A percentile compares a stretch with the other conserved stretches of the same genome.
phyloP scores from a whole-genome alignment of 73 alveolate genomes.

The Uronychia setigera region DNA sequence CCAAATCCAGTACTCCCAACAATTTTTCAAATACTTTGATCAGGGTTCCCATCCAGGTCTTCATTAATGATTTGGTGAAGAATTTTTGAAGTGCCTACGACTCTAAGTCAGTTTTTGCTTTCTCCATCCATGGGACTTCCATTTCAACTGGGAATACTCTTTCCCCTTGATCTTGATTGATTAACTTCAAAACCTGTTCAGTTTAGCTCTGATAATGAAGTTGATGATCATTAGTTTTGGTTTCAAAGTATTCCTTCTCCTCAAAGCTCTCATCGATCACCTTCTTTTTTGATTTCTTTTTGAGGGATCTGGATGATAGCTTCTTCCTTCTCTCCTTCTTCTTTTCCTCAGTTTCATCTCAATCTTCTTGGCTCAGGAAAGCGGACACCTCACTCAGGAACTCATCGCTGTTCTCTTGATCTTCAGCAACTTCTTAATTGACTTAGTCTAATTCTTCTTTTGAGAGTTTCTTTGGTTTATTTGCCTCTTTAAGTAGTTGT shows the following conservation, averaged over 20 bases:
- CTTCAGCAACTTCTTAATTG: neutral
- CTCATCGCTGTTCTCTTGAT: neutral
- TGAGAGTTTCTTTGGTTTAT: neutral
- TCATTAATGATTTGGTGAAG: neutral
- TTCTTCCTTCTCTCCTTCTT: neutral
- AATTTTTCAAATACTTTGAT: neutral
- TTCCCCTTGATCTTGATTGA: too few relatives aligned
- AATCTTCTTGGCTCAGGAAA: neutral
- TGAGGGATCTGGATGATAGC: neutral
- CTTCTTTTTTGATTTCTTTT: neutral
- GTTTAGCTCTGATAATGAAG: too few relatives aligned
- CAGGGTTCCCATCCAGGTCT: constrained; percentile 4
- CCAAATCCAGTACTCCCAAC: neutral
- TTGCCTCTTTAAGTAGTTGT: too few relatives aligned
- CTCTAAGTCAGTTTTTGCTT: neutral
- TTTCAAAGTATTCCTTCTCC: too few relatives aligned
- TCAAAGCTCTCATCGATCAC: neutral
- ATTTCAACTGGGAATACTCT: too few relatives aligned
- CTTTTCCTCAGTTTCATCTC: neutral
- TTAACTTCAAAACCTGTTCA: too few relatives aligned
- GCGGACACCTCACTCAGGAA: constrained; percentile 3
- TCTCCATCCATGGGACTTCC: too few relatives aligned
- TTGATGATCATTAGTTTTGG: too few relatives aligned
- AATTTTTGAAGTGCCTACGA: neutral
- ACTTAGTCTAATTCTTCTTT: neutral